Evolutionary conservation across 306 rosid species (phyloP), one percentile per base, ranked within the genome.

Genomic region (Cicer chorassanicum): DNA sequence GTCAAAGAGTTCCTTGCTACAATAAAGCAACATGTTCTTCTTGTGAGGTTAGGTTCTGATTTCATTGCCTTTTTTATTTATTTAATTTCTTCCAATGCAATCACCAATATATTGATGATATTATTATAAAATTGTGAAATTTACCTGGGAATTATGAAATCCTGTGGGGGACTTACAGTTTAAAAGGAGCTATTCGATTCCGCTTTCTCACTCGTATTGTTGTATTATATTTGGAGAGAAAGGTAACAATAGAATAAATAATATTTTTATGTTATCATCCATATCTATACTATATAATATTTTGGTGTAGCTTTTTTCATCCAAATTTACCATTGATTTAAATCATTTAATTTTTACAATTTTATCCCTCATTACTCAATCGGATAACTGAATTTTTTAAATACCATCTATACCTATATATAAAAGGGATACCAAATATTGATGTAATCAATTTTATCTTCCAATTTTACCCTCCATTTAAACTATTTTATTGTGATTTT

Each of bases 1-100:
- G 93, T 95, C 75, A 93, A 89, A 80, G 98, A 95, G 84, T 95
- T 95, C 75, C 95, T 95, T 75, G 96, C 98, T 71, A 90, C 98
- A 57, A 74, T 90, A 78, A 95, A 95, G 92, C 99, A 92, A 55
- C 88, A 95, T 82, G 90, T 87, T 83, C 87, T 95, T 79, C 87
- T 92, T 68, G 89, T 80, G 88, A 92, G 99, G 99, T 95, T 82
- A 77, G 96, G 78, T 80, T 57, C 63, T 60, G 62, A 61, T 50
- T 53, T 68, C 14, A 15, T 56, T 34, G 41, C 70, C 16, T 45
- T 39, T 50, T 4, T 41, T 49, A 29, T 19, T 36, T 75, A 63
- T 34, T 34, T 36, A 29, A n/a, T 41, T 67, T 57, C 65, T 61
- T 46, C 21, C 21, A 53, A 19, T 59, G 15, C 38, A 48, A 45